Base-by-base conservation (phyloP, 148 eudicot genomes). In the Rhododendron vialii region DNA sequence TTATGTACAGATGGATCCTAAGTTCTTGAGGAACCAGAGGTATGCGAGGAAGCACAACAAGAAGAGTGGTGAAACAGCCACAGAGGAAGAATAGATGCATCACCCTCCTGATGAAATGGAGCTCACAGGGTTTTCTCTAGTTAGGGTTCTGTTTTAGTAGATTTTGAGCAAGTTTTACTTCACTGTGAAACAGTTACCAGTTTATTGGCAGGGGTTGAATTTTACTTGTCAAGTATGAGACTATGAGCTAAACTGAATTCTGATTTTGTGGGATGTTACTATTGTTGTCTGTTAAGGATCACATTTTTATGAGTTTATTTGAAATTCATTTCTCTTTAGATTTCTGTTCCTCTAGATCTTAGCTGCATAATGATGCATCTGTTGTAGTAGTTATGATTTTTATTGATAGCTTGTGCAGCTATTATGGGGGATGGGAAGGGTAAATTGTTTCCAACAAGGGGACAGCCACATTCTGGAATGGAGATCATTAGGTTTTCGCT, bases 21-120 rank as follows among this genome's bases (percentile, higher is more conserved):
- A 94, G 91, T 95, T 95, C 85, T 86, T 95, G 92, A 95, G 98
- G 94, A 95, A 95, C 90, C 96, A 95, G 90, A 95, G 98, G 98
- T 93, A 94, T 30, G 98, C 98, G 13, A 93, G 98, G 95, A 95
- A 95, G 94, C 96, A 95, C 90, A 95, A 95, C 94, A 93, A 94
- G 65, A 90, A 93, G 90, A 65, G 77, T 38, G 94, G 88, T 2
- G 96, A 92, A 26, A 85, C 81, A 36, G 87, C 92, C 20, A 75
- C 90, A 65, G 94, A 77, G 26, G 92, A 94, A 90, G 92, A 93
- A 88, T 93, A 92, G 89, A 88, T 22, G 20, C 6, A 30, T 28
- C 61, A 94, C n/a, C 24, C 47, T 1, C 20, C 45, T 28, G 8
- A 41, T 36, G 22, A 38, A 26, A 53, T 84, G 45, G 36, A 17